phyloP scores from a whole-genome alignment of 164 flowering plant genomes.

The Magnolia officinalis region DNA sequence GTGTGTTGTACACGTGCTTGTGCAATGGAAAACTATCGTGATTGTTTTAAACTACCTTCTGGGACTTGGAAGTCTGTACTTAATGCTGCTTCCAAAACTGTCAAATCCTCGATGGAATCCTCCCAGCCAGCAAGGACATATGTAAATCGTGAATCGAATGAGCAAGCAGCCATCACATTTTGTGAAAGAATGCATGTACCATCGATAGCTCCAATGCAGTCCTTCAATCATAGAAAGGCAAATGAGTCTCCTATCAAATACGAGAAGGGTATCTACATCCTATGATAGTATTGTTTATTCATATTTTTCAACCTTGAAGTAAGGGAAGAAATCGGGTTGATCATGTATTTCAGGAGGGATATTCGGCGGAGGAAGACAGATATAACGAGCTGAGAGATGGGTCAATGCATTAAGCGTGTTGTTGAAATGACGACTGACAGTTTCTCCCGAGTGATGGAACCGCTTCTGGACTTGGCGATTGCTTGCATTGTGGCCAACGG shows the following conservation, averaged over 20 bases:
- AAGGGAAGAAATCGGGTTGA: background rate
- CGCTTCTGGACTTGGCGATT: background rate
- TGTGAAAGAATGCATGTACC: constrained; percentile 1
- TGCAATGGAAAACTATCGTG: background rate
- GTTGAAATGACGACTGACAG: background rate
- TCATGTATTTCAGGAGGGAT: constrained; percentile 1
- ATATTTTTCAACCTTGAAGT: background rate
- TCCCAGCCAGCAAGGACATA: constrained; percentile 7
- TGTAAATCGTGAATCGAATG: background rate
- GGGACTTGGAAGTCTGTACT: background rate
- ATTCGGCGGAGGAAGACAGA: background rate
- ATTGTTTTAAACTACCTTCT: background rate
- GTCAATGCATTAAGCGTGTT: background rate
- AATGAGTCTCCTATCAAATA: background rate
- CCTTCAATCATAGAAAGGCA: background rate
- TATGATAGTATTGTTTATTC: background rate
- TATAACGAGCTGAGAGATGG: background rate
- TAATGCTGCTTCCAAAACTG: constrained; percentile 1
- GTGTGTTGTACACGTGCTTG: background rate
- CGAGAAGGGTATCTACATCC: background rate
- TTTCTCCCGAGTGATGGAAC: constrained; percentile 2
- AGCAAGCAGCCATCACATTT: constrained; percentile 1
- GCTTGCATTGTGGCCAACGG: background rate
- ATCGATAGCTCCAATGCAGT: constrained; percentile 1
- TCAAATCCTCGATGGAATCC: background rate